phyloP scores from a whole-genome alignment of 1,284 basidiomycete genomes.

The Cryptococcus depauperatus region DNA sequence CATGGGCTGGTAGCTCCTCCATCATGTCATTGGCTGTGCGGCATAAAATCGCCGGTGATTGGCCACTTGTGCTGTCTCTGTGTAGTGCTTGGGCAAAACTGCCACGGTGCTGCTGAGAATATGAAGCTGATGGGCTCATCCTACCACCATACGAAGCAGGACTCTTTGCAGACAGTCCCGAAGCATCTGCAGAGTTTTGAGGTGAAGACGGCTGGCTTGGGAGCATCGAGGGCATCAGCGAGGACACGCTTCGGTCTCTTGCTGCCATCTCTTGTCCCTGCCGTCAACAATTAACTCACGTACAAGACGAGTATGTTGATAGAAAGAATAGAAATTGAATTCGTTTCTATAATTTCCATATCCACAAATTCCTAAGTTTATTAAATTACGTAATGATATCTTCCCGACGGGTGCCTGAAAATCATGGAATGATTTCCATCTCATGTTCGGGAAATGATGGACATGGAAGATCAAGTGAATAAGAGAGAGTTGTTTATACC shows the following conservation, averaged over 20 bases:
- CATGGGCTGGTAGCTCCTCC: constrained; percentile 8
- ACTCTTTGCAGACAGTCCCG: constrained; percentile 19
- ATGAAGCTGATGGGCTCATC: neutral
- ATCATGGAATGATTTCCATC: too few species aligned
- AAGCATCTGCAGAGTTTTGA: constrained; percentile 18
- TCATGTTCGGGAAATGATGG: too few species aligned
- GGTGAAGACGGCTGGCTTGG: constrained; percentile 11
- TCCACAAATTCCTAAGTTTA: too few species aligned
- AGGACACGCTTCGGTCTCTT: constrained; percentile 31
- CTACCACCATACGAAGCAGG: neutral
- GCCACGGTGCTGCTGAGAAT: constrained; percentile 1
- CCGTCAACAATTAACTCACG: too few species aligned
- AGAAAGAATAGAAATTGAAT: too few species aligned
- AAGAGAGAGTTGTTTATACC: too few species aligned
- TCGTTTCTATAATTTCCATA: too few species aligned
- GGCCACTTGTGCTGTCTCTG: constrained; percentile 15
- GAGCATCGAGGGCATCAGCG: constrained; percentile 21
- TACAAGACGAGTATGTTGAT: too few species aligned
- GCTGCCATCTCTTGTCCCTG: constrained; percentile 40
- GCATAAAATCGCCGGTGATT: constrained; percentile 2
- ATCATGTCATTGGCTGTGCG: constrained; percentile 2
- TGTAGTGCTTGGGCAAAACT: constrained; percentile 15
- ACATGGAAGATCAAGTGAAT: too few species aligned
- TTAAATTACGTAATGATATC: too few species aligned
- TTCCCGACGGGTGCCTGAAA: too few species aligned